Evolutionary conservation across 2,329 filamentous ascomycete species (phyloP).

Genomic region (Penicillium sp.): DNA sequence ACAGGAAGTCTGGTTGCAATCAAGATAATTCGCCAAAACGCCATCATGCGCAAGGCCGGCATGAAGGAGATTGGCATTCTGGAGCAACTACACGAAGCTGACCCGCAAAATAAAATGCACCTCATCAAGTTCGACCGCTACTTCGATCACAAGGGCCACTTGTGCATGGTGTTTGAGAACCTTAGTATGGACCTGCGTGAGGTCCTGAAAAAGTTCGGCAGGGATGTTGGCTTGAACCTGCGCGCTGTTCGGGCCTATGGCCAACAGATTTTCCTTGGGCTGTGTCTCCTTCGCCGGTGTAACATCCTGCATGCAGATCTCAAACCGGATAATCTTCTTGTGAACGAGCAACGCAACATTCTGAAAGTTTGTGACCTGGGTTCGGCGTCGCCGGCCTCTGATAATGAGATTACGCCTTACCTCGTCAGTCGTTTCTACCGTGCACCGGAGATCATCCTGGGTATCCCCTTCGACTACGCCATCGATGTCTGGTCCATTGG

Average conservation of each 20-base stretch:
- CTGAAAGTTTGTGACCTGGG: slow-evolving; percentile 95
- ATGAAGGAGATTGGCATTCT: slow-evolving; percentile 91
- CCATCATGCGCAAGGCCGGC: slow-evolving; percentile 80
- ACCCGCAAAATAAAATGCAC: slow-evolving; percentile 83
- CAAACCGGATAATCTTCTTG: slow-evolving; percentile 95
- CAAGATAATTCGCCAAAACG: slow-evolving; percentile 96
- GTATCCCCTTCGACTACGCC: slow-evolving; percentile 88
- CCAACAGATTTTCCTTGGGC: slow-evolving; percentile 83
- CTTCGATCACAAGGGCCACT: slow-evolving; percentile 88
- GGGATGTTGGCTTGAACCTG: slow-evolving; percentile 85
- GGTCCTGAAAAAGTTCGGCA: slow-evolving; percentile 88
- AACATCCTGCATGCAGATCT: slow-evolving; percentile 92
- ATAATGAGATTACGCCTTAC: slow-evolving; percentile 88
- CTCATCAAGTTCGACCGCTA: slow-evolving; percentile 76
- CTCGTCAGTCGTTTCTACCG: slow-evolving; percentile 95
- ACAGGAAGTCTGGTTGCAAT: slow-evolving; percentile 75
- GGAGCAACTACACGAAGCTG: slow-evolving; percentile 73
- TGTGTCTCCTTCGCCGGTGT: slow-evolving; percentile 80
- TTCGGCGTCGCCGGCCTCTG: slow-evolving; percentile 83
- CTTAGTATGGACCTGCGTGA: slow-evolving; percentile 85
- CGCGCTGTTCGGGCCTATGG: slow-evolving; percentile 80
- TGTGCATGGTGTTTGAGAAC: slow-evolving; percentile 96
- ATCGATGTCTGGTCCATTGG: slow-evolving; percentile 98
- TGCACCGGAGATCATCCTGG: slow-evolving; percentile 91
- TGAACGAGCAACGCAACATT: slow-evolving; percentile 71